Evolutionary conservation across 257 asterid genomes (phyloP), one percentile per base, ranked within the genome.

Genomic region (Pogostemon cablin): DNA sequence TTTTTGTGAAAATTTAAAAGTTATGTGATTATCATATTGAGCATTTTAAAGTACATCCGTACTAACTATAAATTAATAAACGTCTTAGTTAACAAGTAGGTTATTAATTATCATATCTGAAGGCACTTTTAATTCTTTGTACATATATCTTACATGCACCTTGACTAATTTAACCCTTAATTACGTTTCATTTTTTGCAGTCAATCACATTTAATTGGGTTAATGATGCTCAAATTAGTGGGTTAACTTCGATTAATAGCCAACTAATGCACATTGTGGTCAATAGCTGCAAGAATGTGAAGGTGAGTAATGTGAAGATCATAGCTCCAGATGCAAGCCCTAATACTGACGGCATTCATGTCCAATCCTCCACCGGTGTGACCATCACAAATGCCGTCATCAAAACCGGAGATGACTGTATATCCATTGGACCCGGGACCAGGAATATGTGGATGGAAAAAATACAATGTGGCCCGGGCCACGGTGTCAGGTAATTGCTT

Each of bases 401-500:
- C 8, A 68, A 75, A 47, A 88, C 96, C 0, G 92, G 92, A 1
- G 92, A 88, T 39, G 95, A 88, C 15, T 88, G 92, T 44, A 65
- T 83, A 52, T 88, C 96, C 49, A 77, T 88, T 53, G 96, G 92
- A 37, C 92, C 96, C 1, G 89, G 89, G 7, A 81, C 92, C 0
- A 77, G 42, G 55, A 84, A 88, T 8, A 50, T 88, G 68, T 88
- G 86, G 88, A 83, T 88, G 81, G 88, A 85, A 20, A 74, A 73
- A 38, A 81, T 83, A 61, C 79, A 70, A 11, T 89, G 96, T 20
- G 93, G 93, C 37, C 95, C 92, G 3, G 96, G 96, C 40, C 90
- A 90, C 49, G 96, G 96, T n/a, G 76, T 87, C 43, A 87, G 95
- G 96, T 85, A 74, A 50, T 47, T 47, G 15, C 15, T 15, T 15